A percentile compares a stretch with the other conserved stretches of the same genome.
phyloP scores from a whole-genome alignment of 768 basidiomycete genomes.

The Pleurotus tuber-regium region DNA sequence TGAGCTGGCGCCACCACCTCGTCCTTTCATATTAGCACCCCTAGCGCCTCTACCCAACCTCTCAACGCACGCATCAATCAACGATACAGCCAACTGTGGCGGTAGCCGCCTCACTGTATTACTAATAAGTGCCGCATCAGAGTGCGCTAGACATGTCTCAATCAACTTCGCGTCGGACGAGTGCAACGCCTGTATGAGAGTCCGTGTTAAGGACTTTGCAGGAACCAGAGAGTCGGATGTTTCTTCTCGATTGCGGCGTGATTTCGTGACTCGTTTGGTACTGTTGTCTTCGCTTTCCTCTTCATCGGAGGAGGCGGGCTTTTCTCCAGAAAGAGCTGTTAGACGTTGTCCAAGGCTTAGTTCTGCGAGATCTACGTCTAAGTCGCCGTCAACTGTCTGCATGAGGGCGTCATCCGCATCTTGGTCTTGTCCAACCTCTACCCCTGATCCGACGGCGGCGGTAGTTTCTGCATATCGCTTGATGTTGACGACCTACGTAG shows the following conservation, averaged over 20 bases:
- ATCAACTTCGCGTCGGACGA: conserved; percentile 87
- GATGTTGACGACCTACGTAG: conserved; percentile 41
- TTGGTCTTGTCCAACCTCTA: conserved; percentile 60
- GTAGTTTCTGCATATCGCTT: conserved; percentile 70
- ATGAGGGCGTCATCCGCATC: conserved; percentile 47
- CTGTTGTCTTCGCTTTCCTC: conserved; percentile 31
- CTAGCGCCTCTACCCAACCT: conserved; percentile 75
- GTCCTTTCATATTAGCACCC: conserved; percentile 71
- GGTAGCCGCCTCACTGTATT: conserved; percentile 88
- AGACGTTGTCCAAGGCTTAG: conserved; percentile 89
- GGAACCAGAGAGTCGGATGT: conserved; percentile 50
- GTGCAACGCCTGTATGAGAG: conserved; percentile 94
- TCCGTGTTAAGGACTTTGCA: conserved; percentile 86
- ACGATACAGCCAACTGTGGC: conserved; percentile 79
- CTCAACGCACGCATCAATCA: conserved; percentile 88
- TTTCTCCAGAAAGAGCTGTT: conserved; percentile 63
- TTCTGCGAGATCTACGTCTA: conserved; percentile 86
- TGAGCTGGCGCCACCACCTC: conserved; percentile 76
- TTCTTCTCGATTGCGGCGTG: conserved; percentile 17
- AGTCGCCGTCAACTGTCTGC: conserved; percentile 59
- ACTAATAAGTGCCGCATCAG: conserved; percentile 74
- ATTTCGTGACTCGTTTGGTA: conserved; percentile 17
- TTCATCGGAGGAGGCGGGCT: conserved; percentile 44
- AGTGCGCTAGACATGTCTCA: conserved; percentile 84
- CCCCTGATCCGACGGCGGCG: conserved; percentile 61